phyloP scores from a whole-genome alignment of 257 asterid genomes.

The Gynochthodes officinalis region DNA sequence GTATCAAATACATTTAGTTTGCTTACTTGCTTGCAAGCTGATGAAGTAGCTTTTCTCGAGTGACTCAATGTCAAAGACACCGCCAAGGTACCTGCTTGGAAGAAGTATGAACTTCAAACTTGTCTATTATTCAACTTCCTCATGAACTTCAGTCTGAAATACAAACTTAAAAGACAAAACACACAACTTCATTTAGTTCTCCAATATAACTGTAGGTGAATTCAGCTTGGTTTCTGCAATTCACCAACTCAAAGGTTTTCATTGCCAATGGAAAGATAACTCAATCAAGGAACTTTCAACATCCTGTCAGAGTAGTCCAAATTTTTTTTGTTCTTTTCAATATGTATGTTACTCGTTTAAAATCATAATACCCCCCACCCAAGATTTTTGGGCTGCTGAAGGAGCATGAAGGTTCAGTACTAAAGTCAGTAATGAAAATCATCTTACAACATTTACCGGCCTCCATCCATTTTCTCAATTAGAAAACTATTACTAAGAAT shows the following conservation, averaged over 20 bases:
- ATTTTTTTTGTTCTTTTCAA: background rate
- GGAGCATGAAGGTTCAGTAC: background rate
- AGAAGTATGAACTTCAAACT: conserved; percentile 14
- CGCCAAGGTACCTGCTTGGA: conserved; percentile 87
- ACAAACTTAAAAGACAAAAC: background rate
- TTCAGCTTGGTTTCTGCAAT: background rate
- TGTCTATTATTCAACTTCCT: conserved; percentile 1
- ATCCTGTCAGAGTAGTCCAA: background rate
- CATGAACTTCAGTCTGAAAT: background rate
- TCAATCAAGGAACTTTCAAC: background rate
- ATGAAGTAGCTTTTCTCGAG: conserved; percentile 93
- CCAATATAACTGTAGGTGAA: background rate
- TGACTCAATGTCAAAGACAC: conserved; percentile 92
- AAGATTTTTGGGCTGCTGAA: background rate
- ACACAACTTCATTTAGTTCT: background rate
- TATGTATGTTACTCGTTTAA: background rate
- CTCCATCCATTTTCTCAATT: background rate
- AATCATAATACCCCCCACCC: background rate
- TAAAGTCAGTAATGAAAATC: background rate
- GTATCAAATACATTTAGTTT: conserved; percentile 84
- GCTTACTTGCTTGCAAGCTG: conserved; percentile 99
- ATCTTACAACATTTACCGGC: conserved; percentile 2
- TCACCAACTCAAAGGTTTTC: background rate
- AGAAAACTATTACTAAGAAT: background rate
- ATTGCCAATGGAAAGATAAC: background rate